These are phyloP conservation scores for Adenanthera pavonina DNA, from an alignment of 306 rosid genomes.

Conservation along the genomic window DNA sequence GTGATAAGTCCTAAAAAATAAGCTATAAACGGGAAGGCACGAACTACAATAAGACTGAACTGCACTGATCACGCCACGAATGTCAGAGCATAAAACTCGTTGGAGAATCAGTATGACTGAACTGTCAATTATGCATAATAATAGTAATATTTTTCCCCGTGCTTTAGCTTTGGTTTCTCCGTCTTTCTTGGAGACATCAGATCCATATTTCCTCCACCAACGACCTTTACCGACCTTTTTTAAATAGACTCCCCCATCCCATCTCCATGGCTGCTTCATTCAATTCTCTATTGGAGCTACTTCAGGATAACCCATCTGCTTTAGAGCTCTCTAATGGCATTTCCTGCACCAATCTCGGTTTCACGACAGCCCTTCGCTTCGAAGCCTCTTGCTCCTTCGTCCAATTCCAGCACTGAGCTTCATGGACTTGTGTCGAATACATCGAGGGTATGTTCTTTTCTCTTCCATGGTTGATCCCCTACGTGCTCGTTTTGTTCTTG, in stretches of 20 bases:
- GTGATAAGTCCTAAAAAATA: too few relatives aligned
- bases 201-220: constrained; percentile 49
- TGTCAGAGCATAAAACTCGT: background rate
- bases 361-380: constrained; percentile 43
- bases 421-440: constrained; percentile 33
- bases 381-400: constrained; percentile 31
- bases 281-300: constrained; percentile 13
- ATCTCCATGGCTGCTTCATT: constrained; percentile 40
- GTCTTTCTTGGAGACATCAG: constrained; percentile 79
- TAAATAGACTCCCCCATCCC: background rate
- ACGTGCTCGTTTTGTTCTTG: background rate
- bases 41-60: too few relatives aligned
- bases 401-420: constrained; percentile 30
- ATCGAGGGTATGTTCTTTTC: constrained; percentile 43
- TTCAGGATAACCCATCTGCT: constrained; percentile 10
- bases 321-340: constrained; percentile 63
- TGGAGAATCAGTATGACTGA: background rate
- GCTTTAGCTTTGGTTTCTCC: constrained; percentile 77
- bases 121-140: background rate
- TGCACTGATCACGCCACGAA: too few relatives aligned
- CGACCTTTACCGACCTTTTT: constrained; percentile 51
- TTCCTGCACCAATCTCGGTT: constrained; percentile 51
- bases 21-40: too few relatives aligned
- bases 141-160: background rate
- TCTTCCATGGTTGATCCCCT: background rate